A percentile compares a stretch with the other conserved stretches of the same genome.
These are phyloP conservation scores for Vigna reflexopilosa DNA, from an alignment of 306 rosid species.

Conservation along the genomic window DNA sequence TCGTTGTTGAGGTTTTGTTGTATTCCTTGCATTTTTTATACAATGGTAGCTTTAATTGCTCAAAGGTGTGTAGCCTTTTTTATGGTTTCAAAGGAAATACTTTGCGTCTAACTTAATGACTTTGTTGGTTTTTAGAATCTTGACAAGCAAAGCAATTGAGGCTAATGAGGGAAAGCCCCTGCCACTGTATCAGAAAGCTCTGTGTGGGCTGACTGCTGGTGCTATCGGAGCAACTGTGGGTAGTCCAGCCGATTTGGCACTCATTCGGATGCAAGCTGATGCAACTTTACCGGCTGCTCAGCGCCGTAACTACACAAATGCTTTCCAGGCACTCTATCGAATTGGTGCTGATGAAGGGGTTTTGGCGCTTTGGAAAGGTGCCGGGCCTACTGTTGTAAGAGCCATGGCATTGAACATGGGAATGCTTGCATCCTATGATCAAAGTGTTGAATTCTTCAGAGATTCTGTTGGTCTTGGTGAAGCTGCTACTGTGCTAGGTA, in stretches of 20 bases:
- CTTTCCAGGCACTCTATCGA: constrained; percentile 93
- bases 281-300: constrained; percentile 91
- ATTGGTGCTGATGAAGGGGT: constrained; percentile 88
- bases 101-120: neutral
- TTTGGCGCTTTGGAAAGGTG: constrained; percentile 98
- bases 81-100: constrained; percentile 1
- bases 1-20: neutral
- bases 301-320: constrained; percentile 90
- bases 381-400: constrained; percentile 97
- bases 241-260: constrained; percentile 98
- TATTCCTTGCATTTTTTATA: constrained; percentile 6
- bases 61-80: neutral
- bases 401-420: constrained; percentile 99
- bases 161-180: constrained; percentile 99
- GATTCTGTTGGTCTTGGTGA: constrained; percentile 88
- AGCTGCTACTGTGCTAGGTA: constrained; percentile 80
- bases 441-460: constrained; percentile 91
- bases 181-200: constrained; percentile 95
- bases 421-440: constrained; percentile 99
- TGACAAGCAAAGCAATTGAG: constrained; percentile 89
- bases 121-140: constrained; percentile 55
- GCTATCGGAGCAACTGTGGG: constrained; percentile 96
- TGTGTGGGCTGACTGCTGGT: constrained; percentile 98
- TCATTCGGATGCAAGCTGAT: constrained; percentile 98
- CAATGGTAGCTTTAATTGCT: neutral